Conservation (phyloP, 192 early-diverging fungal genomes). For the Entomortierella lignicola region DNA sequence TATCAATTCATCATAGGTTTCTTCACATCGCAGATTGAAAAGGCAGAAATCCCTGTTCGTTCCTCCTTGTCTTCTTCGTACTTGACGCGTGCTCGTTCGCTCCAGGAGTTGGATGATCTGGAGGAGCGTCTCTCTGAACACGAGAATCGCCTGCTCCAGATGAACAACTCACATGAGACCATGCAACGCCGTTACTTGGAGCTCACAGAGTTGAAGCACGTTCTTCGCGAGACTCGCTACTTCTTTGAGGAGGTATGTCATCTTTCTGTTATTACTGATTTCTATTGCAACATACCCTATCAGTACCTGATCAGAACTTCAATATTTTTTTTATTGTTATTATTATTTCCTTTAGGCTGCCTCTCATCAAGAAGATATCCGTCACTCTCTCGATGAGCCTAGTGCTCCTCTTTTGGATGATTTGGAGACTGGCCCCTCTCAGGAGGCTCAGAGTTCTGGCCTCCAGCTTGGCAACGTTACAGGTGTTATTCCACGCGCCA, state of each 20-base stretch:
- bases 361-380: slow-evolving; percentile 59
- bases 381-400: slow-evolving; percentile 65
- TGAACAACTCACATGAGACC: slow-evolving; percentile 90
- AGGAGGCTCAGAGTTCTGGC: slow-evolving; percentile 47
- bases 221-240: slow-evolving; percentile 89
- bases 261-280: background rate
- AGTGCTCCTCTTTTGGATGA: slow-evolving; percentile 75
- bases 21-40: slow-evolving; percentile 84
- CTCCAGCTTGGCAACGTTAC: slow-evolving; percentile 89
- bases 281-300: background rate
- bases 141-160: slow-evolving; percentile 86
- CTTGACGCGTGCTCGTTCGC: slow-evolving; percentile 75
- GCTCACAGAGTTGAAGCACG: slow-evolving; percentile 91
- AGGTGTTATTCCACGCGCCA: slow-evolving; percentile 92
- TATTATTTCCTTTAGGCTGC: slow-evolving; percentile 42
- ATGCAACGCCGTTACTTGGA: slow-evolving; percentile 93
- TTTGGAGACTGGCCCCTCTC: slow-evolving; percentile 58
- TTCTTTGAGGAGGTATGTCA: slow-evolving; percentile 81
- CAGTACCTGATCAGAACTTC: background rate
- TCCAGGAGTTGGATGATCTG: slow-evolving; percentile 95
- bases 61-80: slow-evolving; percentile 59
- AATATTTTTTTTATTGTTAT: background rate
- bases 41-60: slow-evolving; percentile 78
- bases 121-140: slow-evolving; percentile 86
- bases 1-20: slow-evolving; percentile 69